A percentile compares a stretch with the other conserved stretches of the same genome.
Conservation (phyloP, 2,329 filamentous ascomycete genomes). For the Westerdykella sp. region DNA sequence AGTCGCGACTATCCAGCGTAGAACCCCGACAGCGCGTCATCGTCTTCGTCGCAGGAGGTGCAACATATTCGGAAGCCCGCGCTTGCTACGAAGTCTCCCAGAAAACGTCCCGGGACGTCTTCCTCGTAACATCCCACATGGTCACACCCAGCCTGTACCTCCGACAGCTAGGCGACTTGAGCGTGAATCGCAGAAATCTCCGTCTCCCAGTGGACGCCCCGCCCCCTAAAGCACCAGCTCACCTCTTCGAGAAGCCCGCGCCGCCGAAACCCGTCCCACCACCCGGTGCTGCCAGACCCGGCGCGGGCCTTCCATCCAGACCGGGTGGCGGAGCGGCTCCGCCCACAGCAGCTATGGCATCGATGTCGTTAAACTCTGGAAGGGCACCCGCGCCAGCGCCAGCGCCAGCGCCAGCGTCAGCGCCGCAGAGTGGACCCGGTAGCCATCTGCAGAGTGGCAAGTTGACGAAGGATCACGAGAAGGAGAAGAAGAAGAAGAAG, state of each 20-base stretch:
- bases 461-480: conserved; percentile 7
- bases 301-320: conserved; percentile 23
- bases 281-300: conserved; percentile 11
- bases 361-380: conserved; percentile 28
- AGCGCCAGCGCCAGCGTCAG: conserved; percentile 7
- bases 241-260: conserved; percentile 71
- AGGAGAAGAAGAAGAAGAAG: conserved; percentile 50
- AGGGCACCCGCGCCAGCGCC: conserved; percentile 5
- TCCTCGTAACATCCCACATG: conserved; percentile 89
- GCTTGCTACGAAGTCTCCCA: conserved; percentile 82
- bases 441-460: conserved; percentile 11
- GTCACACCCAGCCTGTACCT: conserved; percentile 76
- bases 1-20: conserved; percentile 62
- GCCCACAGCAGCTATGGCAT: conserved; percentile 29
- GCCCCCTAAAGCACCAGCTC: conserved; percentile 72
- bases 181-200: conserved; percentile 65
- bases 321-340: conserved; percentile 25
- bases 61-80: conserved; percentile 85
- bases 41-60: conserved; percentile 91
- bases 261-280: conserved; percentile 50
- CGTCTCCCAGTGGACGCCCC: conserved; percentile 77
- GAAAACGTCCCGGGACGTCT: conserved; percentile 70
- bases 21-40: conserved; percentile 89
- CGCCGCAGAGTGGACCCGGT: conserved; percentile 4
- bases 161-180: conserved; percentile 74